Conservation (phyloP, 306 rosid species). For the Dryas octopetala region DNA sequence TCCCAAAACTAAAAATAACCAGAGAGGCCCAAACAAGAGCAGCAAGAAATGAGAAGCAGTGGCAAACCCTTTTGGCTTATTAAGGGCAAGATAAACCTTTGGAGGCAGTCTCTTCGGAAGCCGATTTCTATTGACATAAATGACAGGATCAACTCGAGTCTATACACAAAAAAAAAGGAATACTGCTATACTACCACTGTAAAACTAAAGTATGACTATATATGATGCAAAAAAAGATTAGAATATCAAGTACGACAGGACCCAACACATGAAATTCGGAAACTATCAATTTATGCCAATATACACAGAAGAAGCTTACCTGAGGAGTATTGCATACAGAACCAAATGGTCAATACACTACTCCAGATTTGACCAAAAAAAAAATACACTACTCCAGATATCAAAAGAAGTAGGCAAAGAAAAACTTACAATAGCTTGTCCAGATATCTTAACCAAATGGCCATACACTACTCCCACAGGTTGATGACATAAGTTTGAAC, state of each 20-base stretch:
- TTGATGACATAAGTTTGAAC: too few species aligned
- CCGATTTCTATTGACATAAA: slow-evolving; percentile 86
- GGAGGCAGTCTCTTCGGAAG: slow-evolving; percentile 90
- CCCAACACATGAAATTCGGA: background rate
- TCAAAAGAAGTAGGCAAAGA: too few species aligned
- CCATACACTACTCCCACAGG: too few species aligned
- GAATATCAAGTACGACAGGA: background rate
- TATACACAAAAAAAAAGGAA: slow-evolving; percentile 30
- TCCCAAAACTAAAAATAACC: background rate
- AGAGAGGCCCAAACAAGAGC: slow-evolving; percentile 21
- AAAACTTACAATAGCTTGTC: too few species aligned
- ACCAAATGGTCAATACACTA: background rate
- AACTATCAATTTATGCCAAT: background rate
- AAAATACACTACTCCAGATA: too few species aligned
- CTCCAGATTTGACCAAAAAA: too few species aligned
- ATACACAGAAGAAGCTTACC: background rate
- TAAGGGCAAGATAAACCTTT: slow-evolving; percentile 84
- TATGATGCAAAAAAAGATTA: background rate
- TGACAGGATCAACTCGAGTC: slow-evolving; percentile 86
- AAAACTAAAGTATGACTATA: background rate
- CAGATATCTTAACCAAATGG: too few species aligned
- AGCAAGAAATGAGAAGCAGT: slow-evolving; percentile 6
- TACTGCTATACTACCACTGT: background rate
- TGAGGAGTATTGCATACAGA: slow-evolving; percentile 9
- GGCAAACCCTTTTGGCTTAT: slow-evolving; percentile 96